These are phyloP conservation scores for Penicillium manginii DNA, from an alignment of 495 filamentous ascomycete species.

Conservation along the genomic window DNA sequence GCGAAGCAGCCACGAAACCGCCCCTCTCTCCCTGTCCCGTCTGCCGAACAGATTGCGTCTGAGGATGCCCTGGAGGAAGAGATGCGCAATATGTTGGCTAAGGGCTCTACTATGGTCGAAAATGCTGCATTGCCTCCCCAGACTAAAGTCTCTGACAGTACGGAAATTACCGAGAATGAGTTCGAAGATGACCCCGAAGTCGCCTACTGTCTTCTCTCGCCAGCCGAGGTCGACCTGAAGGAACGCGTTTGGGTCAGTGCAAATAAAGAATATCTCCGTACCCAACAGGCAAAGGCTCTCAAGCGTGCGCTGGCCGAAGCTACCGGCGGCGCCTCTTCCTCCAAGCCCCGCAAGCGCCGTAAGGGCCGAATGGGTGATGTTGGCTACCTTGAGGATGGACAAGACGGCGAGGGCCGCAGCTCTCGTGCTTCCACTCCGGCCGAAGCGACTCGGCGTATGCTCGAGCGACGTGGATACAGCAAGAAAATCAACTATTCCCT, in stretches of 20 bases:
- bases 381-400: slow-evolving; percentile 49
- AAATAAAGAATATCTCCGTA: slow-evolving; percentile 87
- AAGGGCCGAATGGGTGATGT: slow-evolving; percentile 55
- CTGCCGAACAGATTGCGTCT: slow-evolving; percentile 44
- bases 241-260: slow-evolving; percentile 91
- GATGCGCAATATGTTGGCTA: slow-evolving; percentile 43
- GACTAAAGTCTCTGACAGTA: slow-evolving; percentile 42
- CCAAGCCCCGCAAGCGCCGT: slow-evolving; percentile 51
- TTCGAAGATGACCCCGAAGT: slow-evolving; percentile 84
- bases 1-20: slow-evolving; percentile 38
- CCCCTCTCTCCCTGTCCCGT: slow-evolving; percentile 33
- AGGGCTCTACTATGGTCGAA: slow-evolving; percentile 45
- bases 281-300: slow-evolving; percentile 76
- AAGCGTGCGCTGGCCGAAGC: slow-evolving; percentile 63
- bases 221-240: slow-evolving; percentile 73
- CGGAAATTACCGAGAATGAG: slow-evolving; percentile 71
- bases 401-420: slow-evolving; percentile 43
- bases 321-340: slow-evolving; percentile 48
- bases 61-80: slow-evolving; percentile 50
- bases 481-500: slow-evolving; percentile 85
- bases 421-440: slow-evolving; percentile 56
- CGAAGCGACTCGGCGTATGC: slow-evolving; percentile 74
- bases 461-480: slow-evolving; percentile 71
- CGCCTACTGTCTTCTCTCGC: slow-evolving; percentile 68
- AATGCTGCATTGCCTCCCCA: slow-evolving; percentile 22